Percentiles rank a stretch among this genome's conserved stretches.
These are phyloP conservation scores for Lentinula novae-zelandiae DNA, from an alignment of 1,284 basidiomycete species.

Conservation along the genomic window DNA sequence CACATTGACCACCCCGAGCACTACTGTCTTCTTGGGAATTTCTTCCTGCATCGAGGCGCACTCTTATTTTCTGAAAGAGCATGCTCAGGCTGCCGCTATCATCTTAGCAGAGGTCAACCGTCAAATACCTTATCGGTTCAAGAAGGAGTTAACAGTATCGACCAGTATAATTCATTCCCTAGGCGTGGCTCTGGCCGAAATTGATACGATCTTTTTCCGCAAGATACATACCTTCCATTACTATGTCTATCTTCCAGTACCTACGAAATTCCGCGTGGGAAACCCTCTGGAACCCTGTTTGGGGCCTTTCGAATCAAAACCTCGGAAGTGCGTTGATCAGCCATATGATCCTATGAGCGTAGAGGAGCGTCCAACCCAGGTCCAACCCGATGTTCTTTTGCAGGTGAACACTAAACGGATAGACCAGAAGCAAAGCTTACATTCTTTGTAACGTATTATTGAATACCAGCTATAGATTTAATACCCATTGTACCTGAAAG, in stretches of 20 bases:
- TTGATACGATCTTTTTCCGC: slow-evolving; percentile 47
- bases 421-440: slow-evolving; percentile 44
- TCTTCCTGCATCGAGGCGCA: slow-evolving; percentile 45
- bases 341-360: background rate
- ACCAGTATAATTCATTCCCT: slow-evolving; percentile 50
- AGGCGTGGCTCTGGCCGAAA: slow-evolving; percentile 50
- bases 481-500: slow-evolving; percentile 26
- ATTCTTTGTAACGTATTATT: slow-evolving; percentile 24
- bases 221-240: slow-evolving; percentile 39
- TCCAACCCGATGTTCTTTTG: background rate
- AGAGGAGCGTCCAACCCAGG: too few relatives aligned
- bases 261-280: slow-evolving; percentile 37
- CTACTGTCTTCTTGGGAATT: slow-evolving; percentile 53
- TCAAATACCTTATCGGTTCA: slow-evolving; percentile 29
- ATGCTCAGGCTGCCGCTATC: slow-evolving; percentile 35
- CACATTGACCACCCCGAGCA: slow-evolving; percentile 30
- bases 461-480: slow-evolving; percentile 14
- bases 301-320: background rate
- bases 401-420: slow-evolving; percentile 44
- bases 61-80: slow-evolving; percentile 45
- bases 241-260: slow-evolving; percentile 40
- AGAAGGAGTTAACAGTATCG: slow-evolving; percentile 29
- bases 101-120: slow-evolving; percentile 34
- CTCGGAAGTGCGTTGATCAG: slow-evolving; percentile 18
- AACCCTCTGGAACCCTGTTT: background rate